phyloP scores from a whole-genome alignment of 441 rosid genomes.

The Aleurites moluccanus region DNA sequence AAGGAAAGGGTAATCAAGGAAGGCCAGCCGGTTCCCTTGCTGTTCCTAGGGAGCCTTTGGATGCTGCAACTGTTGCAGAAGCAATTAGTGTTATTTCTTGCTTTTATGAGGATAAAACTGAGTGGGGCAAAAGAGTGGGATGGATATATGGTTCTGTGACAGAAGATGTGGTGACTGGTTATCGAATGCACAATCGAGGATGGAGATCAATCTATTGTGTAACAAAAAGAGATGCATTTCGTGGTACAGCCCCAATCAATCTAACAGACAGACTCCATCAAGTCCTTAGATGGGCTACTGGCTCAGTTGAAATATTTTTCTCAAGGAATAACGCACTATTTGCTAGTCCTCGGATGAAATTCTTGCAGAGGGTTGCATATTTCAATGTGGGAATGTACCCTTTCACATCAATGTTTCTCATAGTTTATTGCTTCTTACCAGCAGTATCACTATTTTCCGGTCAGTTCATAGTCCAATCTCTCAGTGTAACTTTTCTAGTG shows the following conservation, averaged over 20 bases:
- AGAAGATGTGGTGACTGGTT: constrained; percentile 78
- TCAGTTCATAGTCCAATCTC: constrained; percentile 65
- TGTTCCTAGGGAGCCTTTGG: constrained; percentile 71
- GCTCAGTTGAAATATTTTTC: constrained; percentile 79
- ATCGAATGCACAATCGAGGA: constrained; percentile 75
- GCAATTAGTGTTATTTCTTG: constrained; percentile 88
- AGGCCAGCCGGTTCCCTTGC: constrained; percentile 82
- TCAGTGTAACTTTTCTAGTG: constrained; percentile 48
- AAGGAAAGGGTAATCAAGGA: constrained; percentile 56
- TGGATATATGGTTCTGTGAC: constrained; percentile 80
- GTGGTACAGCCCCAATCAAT: constrained; percentile 74
- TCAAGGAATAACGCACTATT: constrained; percentile 70
- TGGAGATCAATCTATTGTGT: constrained; percentile 73
- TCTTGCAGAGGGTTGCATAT: constrained; percentile 68
- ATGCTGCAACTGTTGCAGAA: constrained; percentile 81
- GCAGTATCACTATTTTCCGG: constrained; percentile 68
- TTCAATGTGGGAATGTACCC: constrained; percentile 75
- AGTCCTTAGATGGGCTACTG: constrained; percentile 84
- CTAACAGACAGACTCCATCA: constrained; percentile 73
- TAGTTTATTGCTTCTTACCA: constrained; percentile 66
- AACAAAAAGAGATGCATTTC: constrained; percentile 67
- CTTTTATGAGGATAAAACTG: constrained; percentile 76
- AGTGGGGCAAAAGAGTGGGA: constrained; percentile 73
- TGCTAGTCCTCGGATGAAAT: constrained; percentile 55
- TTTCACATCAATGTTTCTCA: constrained; percentile 69